Base-by-base conservation (phyloP, 2,329 filamentous ascomycete genomes). In the Furcasterigmium sp. region DNA sequence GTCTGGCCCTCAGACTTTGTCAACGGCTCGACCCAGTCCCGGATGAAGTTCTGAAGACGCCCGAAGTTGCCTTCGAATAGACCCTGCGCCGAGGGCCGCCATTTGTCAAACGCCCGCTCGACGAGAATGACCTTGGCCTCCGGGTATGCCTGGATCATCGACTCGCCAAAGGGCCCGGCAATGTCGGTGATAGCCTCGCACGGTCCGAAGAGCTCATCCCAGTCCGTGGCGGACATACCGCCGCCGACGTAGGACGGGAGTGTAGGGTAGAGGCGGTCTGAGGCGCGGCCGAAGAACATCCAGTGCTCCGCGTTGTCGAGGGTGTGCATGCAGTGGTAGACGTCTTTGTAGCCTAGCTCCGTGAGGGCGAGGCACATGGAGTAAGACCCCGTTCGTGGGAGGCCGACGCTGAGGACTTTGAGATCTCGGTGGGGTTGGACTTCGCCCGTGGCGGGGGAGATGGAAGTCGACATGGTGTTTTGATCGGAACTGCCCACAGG, bases 71-170 rank as follows among this genome's bases (percentile, higher is more conserved):
- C 25, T 6, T 23, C 19, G 9, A 62, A 28, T 23, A 46, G 43
- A 47, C 67, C 55, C 3, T 57, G 45, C 1, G 63, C 42, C 41
- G 59, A 62, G 14, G 48, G 47, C 38, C 46, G 54, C 61, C 61
- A 64, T 7, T 41, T 45, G 0, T 62, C 57, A n/a, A 46, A 60
- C 14, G 58, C 51, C 1, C 60, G 52, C 8, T 56, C 45, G 2
- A 60, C 56, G 49, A 87, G 67, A 39, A 88, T 73, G 42, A 87
- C 77, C 62, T 87, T 87, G 45, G 84, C 84, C 43, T 86, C 79
- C 2, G 84, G 84, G 57, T 87, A 87, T 14, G 81, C 80, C 55
- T 82, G 77, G 49, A 86, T 82, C 47, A 87, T 70, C 59, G 87
- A 83, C 59, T 81, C 75, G 42, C 79, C 79, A 54, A 87, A 87